Evolutionary conservation across 495 filamentous ascomycete species (phyloP), one percentile per base, ranked within the genome.

Genomic region (Penicillium coprophilum): DNA sequence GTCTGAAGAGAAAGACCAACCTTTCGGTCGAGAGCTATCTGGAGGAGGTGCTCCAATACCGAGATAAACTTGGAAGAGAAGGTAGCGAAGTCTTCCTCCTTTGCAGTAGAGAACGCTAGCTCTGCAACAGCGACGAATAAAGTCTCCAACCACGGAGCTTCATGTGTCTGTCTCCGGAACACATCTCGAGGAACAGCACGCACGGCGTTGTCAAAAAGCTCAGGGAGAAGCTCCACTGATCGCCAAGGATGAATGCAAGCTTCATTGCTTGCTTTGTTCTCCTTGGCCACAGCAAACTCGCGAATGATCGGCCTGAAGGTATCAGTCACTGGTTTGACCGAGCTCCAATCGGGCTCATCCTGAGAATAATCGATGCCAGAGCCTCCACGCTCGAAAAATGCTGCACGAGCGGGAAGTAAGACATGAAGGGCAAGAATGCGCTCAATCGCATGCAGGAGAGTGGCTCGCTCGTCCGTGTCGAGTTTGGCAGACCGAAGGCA

Each of bases 401-500:
- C 72, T 4, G 76, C 67, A 47, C 84, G 84, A 30, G 85, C 82
- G 4, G 89, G 90, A 2, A 86, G 70, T 19, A 95, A 77, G 30
- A 95, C 76, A 72, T 91, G 86, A 27, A 80, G 78, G n/a, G 83
- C 80, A 50, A 92, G 63, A 19, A 91, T 75, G 2, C 79, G 78
- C 54, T 89, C 85, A 4, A 95, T 46, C 15, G 71, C 63, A 55
- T 72, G 71, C 13, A 75, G 55, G 6, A 79, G 67, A 27, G 69
- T 66, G 20, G 59, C 59, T 40, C 68, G 69, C 46, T 76, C 73
- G 55, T 76, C 73, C 10, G 72, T 73, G 38, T 75, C 71, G 8
- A 74, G 62, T 31, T 66, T 68, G 53, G 65, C 55, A 15, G 62
- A 63, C 15, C 70, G 64, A 5, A 76, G 52, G 27, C 68, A 72